These are phyloP conservation scores for Hemileccinum impolitum DNA, from an alignment of 768 basidiomycete genomes.

Conservation along the genomic window DNA sequence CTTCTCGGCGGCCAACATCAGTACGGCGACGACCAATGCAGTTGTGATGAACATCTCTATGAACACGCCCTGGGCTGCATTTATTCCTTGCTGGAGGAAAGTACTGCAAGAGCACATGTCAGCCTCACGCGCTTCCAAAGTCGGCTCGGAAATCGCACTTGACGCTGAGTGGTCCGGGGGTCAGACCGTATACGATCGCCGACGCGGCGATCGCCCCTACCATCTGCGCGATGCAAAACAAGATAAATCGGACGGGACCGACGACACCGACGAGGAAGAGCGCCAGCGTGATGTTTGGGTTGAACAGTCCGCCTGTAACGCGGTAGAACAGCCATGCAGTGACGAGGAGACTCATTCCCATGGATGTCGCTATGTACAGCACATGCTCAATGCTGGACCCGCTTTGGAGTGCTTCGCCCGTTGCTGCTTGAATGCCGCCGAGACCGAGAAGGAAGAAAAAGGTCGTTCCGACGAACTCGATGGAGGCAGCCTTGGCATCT, in stretches of 20 bases:
- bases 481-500: slow-evolving; percentile 47
- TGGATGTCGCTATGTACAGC: slow-evolving; percentile 55
- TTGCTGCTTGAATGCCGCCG: slow-evolving; percentile 60
- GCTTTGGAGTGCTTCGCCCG: slow-evolving; percentile 32
- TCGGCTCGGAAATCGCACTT: slow-evolving; percentile 38
- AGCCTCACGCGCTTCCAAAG: background rate
- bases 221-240: slow-evolving; percentile 62
- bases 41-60: slow-evolving; percentile 72
- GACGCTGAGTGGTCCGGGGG: slow-evolving; percentile 51
- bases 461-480: slow-evolving; percentile 59
- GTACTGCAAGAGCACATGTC: slow-evolving; percentile 38
- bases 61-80: slow-evolving; percentile 57
- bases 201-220: slow-evolving; percentile 58
- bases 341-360: slow-evolving; percentile 60
- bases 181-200: slow-evolving; percentile 51
- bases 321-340: slow-evolving; percentile 69
- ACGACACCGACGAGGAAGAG: slow-evolving; percentile 56
- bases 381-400: slow-evolving; percentile 39
- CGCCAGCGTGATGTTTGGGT: slow-evolving; percentile 59
- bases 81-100: slow-evolving; percentile 43
- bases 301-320: slow-evolving; percentile 62
- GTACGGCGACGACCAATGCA: slow-evolving; percentile 56
- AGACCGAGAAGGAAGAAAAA: slow-evolving; percentile 64
- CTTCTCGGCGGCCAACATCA: slow-evolving; percentile 74
- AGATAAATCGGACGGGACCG: slow-evolving; percentile 50